phyloP scores from a whole-genome alignment of 306 rosid genomes.

The Cicer cuneatum region DNA sequence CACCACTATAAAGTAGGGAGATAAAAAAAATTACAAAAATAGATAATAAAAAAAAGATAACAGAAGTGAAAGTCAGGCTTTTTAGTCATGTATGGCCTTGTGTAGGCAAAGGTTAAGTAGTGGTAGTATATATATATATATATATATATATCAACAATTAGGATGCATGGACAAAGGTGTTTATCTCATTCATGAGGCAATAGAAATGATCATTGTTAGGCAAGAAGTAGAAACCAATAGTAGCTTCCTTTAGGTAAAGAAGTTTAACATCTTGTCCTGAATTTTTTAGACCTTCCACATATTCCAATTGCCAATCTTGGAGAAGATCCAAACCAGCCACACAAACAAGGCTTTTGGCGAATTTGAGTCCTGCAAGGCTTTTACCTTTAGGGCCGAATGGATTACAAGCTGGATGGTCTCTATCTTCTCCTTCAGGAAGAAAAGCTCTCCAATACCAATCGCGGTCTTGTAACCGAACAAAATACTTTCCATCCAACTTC shows the following conservation, averaged over 20 bases:
- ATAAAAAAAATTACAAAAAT: slow-evolving; percentile 32
- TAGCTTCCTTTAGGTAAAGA: slow-evolving; percentile 72
- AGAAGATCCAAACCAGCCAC: slow-evolving; percentile 92
- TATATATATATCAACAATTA: slow-evolving; percentile 57
- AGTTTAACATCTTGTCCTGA: slow-evolving; percentile 68
- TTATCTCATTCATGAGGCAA: slow-evolving; percentile 75
- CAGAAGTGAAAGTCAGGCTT: slow-evolving; percentile 65
- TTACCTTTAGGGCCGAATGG: slow-evolving; percentile 74
- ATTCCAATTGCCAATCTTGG: slow-evolving; percentile 89
- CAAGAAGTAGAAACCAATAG: slow-evolving; percentile 94
- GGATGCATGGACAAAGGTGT: slow-evolving; percentile 66
- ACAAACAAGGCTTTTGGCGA: slow-evolving; percentile 82
- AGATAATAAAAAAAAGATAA: slow-evolving; percentile 18
- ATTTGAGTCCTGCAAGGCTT: slow-evolving; percentile 60
- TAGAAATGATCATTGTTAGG: slow-evolving; percentile 85
- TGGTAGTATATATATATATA: slow-evolving; percentile 55
- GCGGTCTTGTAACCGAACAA: slow-evolving; percentile 78
- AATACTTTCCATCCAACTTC: slow-evolving; percentile 80
- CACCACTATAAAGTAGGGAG: slow-evolving; percentile 50
- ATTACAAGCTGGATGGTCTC: slow-evolving; percentile 90
- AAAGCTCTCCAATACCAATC: slow-evolving; percentile 98
- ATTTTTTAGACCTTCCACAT: slow-evolving; percentile 70
- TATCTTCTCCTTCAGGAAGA: slow-evolving; percentile 81
- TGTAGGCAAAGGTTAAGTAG: slow-evolving; percentile 59
- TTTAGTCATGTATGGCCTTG: slow-evolving; percentile 65